Evolutionary conservation across 2,329 filamentous ascomycete genomes (phyloP).

Genomic region (Juglanconis oblonga): DNA sequence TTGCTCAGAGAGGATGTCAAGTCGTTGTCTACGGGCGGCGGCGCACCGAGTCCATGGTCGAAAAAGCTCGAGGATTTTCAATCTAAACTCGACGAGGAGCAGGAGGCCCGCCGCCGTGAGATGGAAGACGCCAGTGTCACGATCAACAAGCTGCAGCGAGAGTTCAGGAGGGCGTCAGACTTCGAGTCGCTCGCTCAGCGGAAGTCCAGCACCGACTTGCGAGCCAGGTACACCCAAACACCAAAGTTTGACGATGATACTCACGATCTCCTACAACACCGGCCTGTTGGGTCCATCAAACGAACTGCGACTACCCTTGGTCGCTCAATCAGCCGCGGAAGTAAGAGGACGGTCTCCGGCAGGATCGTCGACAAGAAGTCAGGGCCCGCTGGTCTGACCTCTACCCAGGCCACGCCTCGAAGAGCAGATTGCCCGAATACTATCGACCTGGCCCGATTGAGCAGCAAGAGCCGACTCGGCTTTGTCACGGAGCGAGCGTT

Average conservation of each 20-base stretch:
- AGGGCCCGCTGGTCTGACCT: neutral
- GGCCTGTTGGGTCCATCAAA: neutral
- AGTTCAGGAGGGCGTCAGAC: slow-evolving; percentile 15
- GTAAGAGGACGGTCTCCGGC: slow-evolving; percentile 10
- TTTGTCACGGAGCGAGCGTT: slow-evolving; percentile 26
- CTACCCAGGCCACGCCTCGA: neutral
- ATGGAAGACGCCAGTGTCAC: slow-evolving; percentile 15
- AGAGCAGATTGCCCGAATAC: neutral
- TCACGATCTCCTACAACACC: slow-evolving; percentile 12
- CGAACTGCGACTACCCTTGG: slow-evolving; percentile 1
- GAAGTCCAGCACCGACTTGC: slow-evolving; percentile 1
- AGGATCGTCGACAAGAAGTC: neutral
- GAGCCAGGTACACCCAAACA: neutral
- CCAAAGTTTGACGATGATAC: slow-evolving; percentile 4
- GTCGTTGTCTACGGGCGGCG: slow-evolving; percentile 20
- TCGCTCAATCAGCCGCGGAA: slow-evolving; percentile 7
- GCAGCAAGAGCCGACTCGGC: slow-evolving; percentile 17
- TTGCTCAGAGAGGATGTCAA: slow-evolving; percentile 26
- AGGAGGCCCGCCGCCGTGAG: slow-evolving; percentile 18
- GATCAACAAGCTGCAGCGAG: slow-evolving; percentile 18
- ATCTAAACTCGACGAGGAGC: slow-evolving; percentile 25
- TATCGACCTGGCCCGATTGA: neutral
- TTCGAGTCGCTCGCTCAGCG: neutral
- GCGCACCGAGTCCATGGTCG: slow-evolving; percentile 22
- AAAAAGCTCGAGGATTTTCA: slow-evolving; percentile 29